Conservation (phyloP, 495 filamentous ascomycete genomes). For the Aspergillus diversus region DNA sequence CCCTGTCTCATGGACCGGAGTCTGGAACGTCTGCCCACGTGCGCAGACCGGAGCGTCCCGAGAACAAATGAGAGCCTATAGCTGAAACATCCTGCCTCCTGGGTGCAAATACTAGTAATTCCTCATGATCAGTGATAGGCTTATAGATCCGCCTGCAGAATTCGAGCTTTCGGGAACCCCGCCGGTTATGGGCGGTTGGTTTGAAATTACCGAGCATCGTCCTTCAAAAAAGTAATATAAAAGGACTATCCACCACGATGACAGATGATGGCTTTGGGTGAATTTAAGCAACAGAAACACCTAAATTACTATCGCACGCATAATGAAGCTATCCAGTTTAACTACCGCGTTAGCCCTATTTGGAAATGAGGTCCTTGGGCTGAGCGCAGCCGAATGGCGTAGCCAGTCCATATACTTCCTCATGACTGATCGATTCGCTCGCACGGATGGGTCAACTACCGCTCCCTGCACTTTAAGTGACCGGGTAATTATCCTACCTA, state of each 20-base stretch:
- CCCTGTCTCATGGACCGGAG: not conserved
- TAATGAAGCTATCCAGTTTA: not conserved
- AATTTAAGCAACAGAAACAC: not conserved
- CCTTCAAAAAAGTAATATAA: not conserved
- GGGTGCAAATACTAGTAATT: not conserved
- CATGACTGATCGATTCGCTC: conserved; percentile 74
- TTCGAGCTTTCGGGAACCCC: not conserved
- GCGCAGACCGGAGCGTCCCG: not conserved
- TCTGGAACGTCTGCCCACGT: not conserved
- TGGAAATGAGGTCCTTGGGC: not conserved
- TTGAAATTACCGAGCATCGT: not conserved
- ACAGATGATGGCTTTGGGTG: not conserved
- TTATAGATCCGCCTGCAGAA: not conserved
- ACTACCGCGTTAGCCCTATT: not conserved
- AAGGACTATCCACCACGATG: not conserved
- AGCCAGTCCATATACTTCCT: conserved; percentile 72
- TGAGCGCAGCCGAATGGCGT: conserved; percentile 55
- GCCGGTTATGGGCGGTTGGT: not conserved
- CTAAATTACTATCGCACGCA: not conserved
- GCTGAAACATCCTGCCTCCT: not conserved
- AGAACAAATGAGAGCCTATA: not conserved
- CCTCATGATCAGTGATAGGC: not conserved
- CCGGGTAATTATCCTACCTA: conserved; percentile 24
- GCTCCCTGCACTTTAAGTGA: conserved; percentile 50
- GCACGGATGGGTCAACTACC: conserved; percentile 65